Base-by-base conservation (phyloP, 2,329 filamentous ascomycete genomes). In the Ophiostoma sp. region DNA sequence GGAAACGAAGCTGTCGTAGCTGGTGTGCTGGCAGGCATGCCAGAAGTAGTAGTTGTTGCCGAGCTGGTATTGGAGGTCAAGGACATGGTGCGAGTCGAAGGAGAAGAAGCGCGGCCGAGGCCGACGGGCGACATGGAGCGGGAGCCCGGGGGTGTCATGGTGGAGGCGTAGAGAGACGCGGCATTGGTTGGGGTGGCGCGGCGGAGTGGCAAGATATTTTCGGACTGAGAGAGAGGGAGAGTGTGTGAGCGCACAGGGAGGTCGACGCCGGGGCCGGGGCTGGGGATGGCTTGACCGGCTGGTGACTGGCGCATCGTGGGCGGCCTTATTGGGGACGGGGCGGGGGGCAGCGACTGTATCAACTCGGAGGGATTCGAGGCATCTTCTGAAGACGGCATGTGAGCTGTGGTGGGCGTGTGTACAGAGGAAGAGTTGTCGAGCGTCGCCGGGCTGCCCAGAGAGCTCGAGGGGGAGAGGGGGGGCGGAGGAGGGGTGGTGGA, bases 321-420 rank as follows among this genome's bases (percentile, higher is more conserved):
- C 71, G 88, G 76, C 76, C 83, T 87, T 77, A 85, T 76, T 73
- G 82, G 78, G 72, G 89, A 86, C 74, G 89, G 88, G 77, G 65
- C 39, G 76, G 90, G 89, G 76, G 90, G 89, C 79, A 90, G 85
- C 76, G 89, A 86, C 79, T 89, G 87, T 80, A 90, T 86, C 78
- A 89, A 87, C 80, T 89, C 86, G 81, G 86, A 83, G 76, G 87
- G 84, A 78, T 86, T 81, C 77, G 84, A 82, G 82, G 83, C 87
- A 87, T 90, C 83, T 78, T 86, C 82, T 78, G 85, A 82, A 80
- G 87, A 85, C 85, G 88, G 88, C 89, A 92, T 92, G 82, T 84
- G 87, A 35, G 66, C 80, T 70, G 36, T 27, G 4, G 65, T 64
- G 15, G 11, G 33, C 17, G 27, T 31, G 27, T 41, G 39, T 15